phyloP scores from a whole-genome alignment of 306 rosid species.

The Cicer bijugum region DNA sequence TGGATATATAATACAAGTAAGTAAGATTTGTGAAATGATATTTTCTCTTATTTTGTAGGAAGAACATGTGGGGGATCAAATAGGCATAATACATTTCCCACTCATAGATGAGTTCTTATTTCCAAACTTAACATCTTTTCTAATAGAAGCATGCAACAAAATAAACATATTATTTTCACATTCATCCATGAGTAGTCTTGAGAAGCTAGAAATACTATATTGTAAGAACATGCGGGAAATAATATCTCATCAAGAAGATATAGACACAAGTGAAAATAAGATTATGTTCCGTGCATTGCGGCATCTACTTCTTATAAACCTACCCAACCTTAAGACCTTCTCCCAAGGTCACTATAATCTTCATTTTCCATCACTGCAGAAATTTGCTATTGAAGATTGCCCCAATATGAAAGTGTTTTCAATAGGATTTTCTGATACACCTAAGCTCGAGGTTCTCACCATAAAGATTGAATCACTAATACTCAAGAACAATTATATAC shows the following conservation, averaged over 20 bases:
- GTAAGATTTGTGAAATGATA: not conserved
- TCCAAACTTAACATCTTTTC: not conserved
- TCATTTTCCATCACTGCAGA: not conserved
- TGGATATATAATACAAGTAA: too few relatives aligned
- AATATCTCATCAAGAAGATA: not conserved
- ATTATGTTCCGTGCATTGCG: not conserved
- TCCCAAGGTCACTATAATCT: not conserved
- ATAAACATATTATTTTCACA: not conserved
- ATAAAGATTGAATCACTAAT: not conserved
- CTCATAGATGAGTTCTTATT: not conserved
- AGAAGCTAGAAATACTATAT: not conserved
- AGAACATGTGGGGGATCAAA: not conserved
- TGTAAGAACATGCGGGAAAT: not conserved
- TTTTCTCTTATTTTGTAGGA: not conserved
- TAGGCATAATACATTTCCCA: not conserved
- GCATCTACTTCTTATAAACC: rapidly evolving
- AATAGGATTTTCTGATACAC: not conserved
- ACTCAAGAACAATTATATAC: not conserved
- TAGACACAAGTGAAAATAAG: not conserved
- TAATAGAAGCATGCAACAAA: not conserved
- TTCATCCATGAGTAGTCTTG: slow-evolving; percentile 1
- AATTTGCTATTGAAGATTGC: not conserved
- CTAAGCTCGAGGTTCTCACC: not conserved
- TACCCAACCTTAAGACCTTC: not conserved
- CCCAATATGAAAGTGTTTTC: slow-evolving; percentile 5